phyloP scores from a whole-genome alignment of 352 stramenopile genomes.

The Lagenidium sp. region DNA sequence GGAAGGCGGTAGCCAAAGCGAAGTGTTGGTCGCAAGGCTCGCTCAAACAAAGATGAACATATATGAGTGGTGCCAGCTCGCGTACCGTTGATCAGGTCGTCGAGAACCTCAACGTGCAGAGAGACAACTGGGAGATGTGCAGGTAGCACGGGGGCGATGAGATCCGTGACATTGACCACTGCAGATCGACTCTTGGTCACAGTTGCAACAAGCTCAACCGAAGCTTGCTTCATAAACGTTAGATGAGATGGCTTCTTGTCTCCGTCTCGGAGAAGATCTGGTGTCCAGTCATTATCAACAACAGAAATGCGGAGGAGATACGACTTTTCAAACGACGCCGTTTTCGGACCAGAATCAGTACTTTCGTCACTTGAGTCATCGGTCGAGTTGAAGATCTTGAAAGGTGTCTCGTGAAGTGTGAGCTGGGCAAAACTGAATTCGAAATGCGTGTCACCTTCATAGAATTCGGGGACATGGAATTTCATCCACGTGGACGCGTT shows the following conservation, averaged over 20 bases:
- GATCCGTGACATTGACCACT: constrained; percentile 39
- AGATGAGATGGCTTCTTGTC: background rate
- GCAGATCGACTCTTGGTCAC: constrained; percentile 40
- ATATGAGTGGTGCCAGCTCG: constrained; percentile 24
- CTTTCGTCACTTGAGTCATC: background rate
- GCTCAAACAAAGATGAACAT: constrained; percentile 56
- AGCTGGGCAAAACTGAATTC: constrained; percentile 24
- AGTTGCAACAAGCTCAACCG: constrained; percentile 22
- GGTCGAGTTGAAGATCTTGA: constrained; percentile 48
- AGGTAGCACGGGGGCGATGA: constrained; percentile 27
- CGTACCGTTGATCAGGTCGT: constrained; percentile 5
- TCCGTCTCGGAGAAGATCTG: constrained; percentile 13
- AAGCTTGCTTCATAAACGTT: constrained; percentile 14
- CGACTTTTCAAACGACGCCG: constrained; percentile 24
- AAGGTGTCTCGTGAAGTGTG: constrained; percentile 47
- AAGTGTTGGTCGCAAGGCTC: constrained; percentile 33
- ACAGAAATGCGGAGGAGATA: constrained; percentile 37
- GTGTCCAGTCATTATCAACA: constrained; percentile 42
- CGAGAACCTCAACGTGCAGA: constrained; percentile 41
- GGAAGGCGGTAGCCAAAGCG: constrained; percentile 33
- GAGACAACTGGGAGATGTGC: constrained; percentile 32
- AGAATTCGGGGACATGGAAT: constrained; percentile 47
- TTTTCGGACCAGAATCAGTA: background rate
- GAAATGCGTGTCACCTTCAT: constrained; percentile 32
- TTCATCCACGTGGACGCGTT: constrained; percentile 48